phyloP scores from a whole-genome alignment of 2,329 filamentous ascomycete species.

The Stagonosporopsis cucurbitacearum region DNA sequence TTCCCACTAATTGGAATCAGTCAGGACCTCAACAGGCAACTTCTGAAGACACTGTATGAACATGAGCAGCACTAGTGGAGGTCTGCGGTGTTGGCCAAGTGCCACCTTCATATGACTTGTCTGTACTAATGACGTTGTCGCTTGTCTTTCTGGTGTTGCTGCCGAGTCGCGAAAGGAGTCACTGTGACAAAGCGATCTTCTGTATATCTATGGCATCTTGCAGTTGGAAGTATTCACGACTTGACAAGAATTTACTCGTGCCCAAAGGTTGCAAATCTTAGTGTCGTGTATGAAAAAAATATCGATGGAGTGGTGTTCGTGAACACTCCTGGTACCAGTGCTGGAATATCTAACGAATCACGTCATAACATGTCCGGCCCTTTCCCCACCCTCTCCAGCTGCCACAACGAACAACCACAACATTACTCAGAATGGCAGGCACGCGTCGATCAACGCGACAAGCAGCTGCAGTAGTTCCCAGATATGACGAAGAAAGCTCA shows the following conservation, averaged over 20 bases:
- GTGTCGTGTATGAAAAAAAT: background rate
- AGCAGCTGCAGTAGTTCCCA: conserved; percentile 22
- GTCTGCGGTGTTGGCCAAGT: background rate
- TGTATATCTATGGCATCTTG: background rate
- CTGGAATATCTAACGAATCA: conserved; percentile 6
- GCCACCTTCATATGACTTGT: background rate
- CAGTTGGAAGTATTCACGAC: background rate
- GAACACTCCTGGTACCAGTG: too few relatives aligned
- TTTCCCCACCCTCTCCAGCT: background rate
- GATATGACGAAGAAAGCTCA: conserved; percentile 31
- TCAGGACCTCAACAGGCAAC: background rate
- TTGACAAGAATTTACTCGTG: background rate
- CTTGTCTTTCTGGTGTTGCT: background rate
- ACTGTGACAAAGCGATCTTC: background rate
- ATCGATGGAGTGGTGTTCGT: too few relatives aligned
- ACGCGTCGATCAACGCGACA: conserved; percentile 42
- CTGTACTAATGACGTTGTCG: too few relatives aligned
- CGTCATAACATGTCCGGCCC: background rate
- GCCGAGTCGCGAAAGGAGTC: background rate
- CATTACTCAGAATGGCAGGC: conserved; percentile 30
- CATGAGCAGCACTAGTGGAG: background rate
- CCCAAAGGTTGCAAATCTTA: background rate
- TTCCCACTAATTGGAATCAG: background rate
- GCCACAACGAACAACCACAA: background rate
- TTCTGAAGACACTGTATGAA: background rate